Evolutionary conservation across 2,329 filamentous ascomycete genomes (phyloP).

Genomic region (Botrytis aclada): DNA sequence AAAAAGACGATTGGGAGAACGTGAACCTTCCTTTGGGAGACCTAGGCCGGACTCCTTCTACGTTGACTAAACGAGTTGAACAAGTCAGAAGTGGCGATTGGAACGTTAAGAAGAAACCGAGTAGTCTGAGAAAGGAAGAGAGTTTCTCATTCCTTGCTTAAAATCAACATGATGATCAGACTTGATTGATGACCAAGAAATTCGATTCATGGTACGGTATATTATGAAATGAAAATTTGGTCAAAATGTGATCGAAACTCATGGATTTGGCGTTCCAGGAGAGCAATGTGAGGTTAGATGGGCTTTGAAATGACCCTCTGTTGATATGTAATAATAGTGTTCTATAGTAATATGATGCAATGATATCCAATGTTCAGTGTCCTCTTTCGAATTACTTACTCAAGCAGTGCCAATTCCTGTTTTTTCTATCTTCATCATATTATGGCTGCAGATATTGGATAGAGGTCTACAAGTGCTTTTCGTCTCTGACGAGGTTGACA

Average conservation of each 20-base stretch:
- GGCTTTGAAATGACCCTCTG: background rate
- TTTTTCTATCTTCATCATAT: background rate
- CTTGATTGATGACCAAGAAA: background rate
- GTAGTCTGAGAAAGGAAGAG: conserved; percentile 35
- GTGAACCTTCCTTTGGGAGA: conserved; percentile 26
- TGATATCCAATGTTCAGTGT: background rate
- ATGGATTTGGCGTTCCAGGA: background rate
- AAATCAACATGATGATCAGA: background rate
- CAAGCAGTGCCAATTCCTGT: background rate
- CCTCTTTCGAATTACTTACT: background rate
- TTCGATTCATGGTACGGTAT: background rate
- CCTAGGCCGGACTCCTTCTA: conserved; percentile 31
- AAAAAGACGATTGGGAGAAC: conserved; percentile 33
- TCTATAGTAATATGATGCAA: background rate
- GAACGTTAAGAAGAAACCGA: conserved; percentile 33
- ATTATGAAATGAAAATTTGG: background rate
- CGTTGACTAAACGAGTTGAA: conserved; percentile 32
- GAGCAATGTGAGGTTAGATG: background rate
- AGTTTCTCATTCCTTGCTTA: conserved; percentile 18
- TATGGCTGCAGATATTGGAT: background rate
- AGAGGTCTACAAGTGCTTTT: background rate
- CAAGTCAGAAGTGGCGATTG: conserved; percentile 35
- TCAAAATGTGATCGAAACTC: background rate
- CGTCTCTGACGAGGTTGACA: background rate
- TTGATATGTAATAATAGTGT: conserved; percentile 8